Conservation (phyloP, 2,329 filamentous ascomycete genomes). For the Plenodomus lindquistii region DNA sequence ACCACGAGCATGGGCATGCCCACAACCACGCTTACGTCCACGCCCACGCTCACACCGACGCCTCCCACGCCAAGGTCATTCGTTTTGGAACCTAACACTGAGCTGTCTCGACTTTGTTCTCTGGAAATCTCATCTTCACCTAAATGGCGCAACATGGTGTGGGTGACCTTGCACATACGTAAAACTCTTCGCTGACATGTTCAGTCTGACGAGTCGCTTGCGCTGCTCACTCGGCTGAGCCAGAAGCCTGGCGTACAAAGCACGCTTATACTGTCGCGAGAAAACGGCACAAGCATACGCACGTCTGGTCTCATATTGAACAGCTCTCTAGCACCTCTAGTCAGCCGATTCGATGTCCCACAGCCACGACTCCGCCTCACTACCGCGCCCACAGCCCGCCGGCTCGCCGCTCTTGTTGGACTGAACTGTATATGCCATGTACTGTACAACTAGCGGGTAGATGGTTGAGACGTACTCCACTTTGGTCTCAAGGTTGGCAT, state of each 20-base stretch:
- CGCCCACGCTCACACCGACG: slow-evolving; percentile 30
- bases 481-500: no score
- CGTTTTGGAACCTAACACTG: no score
- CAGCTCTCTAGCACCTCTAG: no score
- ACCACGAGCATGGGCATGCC: slow-evolving; percentile 16
- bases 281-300: slow-evolving; percentile 73
- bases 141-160: slow-evolving; percentile 41
- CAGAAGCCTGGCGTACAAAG: slow-evolving; percentile 80
- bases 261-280: slow-evolving; percentile 73
- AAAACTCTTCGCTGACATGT: slow-evolving; percentile 1
- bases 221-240: slow-evolving; percentile 68
- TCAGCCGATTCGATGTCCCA: no score
- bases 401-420: no score
- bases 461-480: no score
- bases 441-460: no score
- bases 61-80: slow-evolving; percentile 36
- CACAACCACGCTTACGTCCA: slow-evolving; percentile 19
- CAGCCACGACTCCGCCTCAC: no score
- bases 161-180: slow-evolving; percentile 1
- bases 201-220: slow-evolving; percentile 62
- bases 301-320: slow-evolving; percentile 70
- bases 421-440: no score
- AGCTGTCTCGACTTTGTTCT: no score
- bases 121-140: no score
- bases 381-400: no score